These are phyloP conservation scores for Xerocomellus intermedius DNA, from an alignment of 768 basidiomycete genomes.

Conservation along the genomic window DNA sequence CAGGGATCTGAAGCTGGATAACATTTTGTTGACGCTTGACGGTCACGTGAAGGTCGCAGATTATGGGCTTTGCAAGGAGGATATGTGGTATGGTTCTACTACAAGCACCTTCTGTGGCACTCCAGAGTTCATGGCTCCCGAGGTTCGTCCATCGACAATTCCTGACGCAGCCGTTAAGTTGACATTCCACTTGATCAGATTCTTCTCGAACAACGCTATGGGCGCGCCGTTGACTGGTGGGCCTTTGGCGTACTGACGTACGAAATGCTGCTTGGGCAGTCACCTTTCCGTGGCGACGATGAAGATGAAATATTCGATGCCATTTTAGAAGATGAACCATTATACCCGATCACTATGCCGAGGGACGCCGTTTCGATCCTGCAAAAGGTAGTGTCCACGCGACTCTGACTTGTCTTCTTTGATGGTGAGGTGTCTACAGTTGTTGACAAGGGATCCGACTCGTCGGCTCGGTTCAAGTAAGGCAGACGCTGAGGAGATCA, in stretches of 20 bases:
- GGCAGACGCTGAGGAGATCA: constrained; percentile 95
- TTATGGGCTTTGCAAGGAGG: constrained; percentile 98
- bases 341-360: constrained; percentile 99
- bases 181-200: constrained; percentile 55
- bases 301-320: constrained; percentile 99
- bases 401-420: background rate
- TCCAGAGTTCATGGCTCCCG: constrained; percentile 99
- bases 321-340: constrained; percentile 94
- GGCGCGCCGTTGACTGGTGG: constrained; percentile 99
- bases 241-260: constrained; percentile 98
- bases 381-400: constrained; percentile 65
- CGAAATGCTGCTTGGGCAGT: constrained; percentile 98
- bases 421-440: constrained; percentile 41
- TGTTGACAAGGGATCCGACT: constrained; percentile 87
- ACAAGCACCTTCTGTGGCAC: constrained; percentile 99
- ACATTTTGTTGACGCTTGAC: constrained; percentile 93
- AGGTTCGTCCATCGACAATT: constrained; percentile 52
- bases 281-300: constrained; percentile 98
- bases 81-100: constrained; percentile 96
- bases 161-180: background rate
- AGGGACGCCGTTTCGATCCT: constrained; percentile 93
- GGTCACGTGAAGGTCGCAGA: constrained; percentile 99
- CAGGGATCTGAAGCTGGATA: constrained; percentile 97
- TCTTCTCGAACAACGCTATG: constrained; percentile 97
- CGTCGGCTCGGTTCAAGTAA: constrained; percentile 91